Evolutionary conservation across 257 asterid genomes (phyloP).

Genomic region (Henckelia pumila): DNA sequence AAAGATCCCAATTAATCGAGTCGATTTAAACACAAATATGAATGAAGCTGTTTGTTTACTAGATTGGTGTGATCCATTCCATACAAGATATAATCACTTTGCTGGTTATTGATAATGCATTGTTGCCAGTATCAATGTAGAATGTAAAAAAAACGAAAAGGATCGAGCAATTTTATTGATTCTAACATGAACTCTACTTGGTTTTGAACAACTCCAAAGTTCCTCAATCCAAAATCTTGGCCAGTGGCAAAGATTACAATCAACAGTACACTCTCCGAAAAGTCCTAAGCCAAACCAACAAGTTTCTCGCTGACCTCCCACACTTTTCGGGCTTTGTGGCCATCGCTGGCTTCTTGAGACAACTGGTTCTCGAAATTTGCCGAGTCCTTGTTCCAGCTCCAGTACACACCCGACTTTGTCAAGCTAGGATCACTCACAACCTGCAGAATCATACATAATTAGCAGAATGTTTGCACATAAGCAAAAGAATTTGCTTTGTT

Average conservation of each 20-base stretch:
- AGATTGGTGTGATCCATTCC: too few relatives aligned
- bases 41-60: too few relatives aligned
- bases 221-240: slow-evolving; percentile 23
- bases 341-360: slow-evolving; percentile 84
- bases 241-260: neutral
- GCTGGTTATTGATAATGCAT: too few relatives aligned
- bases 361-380: slow-evolving; percentile 87
- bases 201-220: neutral
- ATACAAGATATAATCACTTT: too few relatives aligned
- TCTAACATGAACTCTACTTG: neutral
- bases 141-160: too few relatives aligned
- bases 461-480: neutral
- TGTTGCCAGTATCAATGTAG: too few relatives aligned
- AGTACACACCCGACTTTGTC: slow-evolving; percentile 93
- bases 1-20: too few relatives aligned
- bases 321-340: slow-evolving; percentile 70
- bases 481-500: neutral
- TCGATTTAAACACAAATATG: too few relatives aligned
- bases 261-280: slow-evolving; percentile 10
- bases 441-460: slow-evolving; percentile 34
- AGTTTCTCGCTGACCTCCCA: slow-evolving; percentile 94
- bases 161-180: neutral
- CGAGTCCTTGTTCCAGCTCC: slow-evolving; percentile 98
- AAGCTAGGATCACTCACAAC: slow-evolving; percentile 92
- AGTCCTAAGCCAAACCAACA: slow-evolving; percentile 66